These are phyloP conservation scores for Lithocarpus polystachyus DNA, from an alignment of 306 rosid genomes.

Conservation along the genomic window DNA sequence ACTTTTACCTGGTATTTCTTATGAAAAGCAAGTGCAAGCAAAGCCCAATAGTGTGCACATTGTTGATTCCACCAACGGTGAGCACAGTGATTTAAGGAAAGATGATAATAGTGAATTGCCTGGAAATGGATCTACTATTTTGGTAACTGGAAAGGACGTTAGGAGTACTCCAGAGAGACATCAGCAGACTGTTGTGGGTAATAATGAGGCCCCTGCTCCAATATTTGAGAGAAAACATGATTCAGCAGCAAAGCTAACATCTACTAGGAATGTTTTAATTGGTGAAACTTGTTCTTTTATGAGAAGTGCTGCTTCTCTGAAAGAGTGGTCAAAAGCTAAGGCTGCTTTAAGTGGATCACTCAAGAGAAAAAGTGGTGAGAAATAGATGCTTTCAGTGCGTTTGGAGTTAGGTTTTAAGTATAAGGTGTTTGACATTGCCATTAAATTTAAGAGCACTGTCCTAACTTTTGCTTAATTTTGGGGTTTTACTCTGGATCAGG, in stretches of 20 bases:
- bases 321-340: slow-evolving; percentile 70
- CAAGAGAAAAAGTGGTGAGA: slow-evolving; percentile 50
- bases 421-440: not conserved
- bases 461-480: too few relatives aligned
- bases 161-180: slow-evolving; percentile 18
- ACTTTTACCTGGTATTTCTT: slow-evolving; percentile 42
- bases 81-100: slow-evolving; percentile 18
- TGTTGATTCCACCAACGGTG: slow-evolving; percentile 28
- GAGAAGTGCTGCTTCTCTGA: slow-evolving; percentile 71
- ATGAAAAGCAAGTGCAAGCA: slow-evolving; percentile 24
- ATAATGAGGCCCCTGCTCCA: slow-evolving; percentile 18
- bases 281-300: slow-evolving; percentile 67
- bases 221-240: slow-evolving; percentile 27
- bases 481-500: too few relatives aligned
- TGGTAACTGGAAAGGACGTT: slow-evolving; percentile 5
- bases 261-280: slow-evolving; percentile 28
- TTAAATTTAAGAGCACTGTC: not conserved
- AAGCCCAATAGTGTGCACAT: slow-evolving; percentile 18
- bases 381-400: slow-evolving; percentile 11
- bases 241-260: slow-evolving; percentile 25
- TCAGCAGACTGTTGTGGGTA: slow-evolving; percentile 24
- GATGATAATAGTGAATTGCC: slow-evolving; percentile 14
- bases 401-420: not conserved
- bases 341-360: slow-evolving; percentile 63
- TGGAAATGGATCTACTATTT: slow-evolving; percentile 17